Evolutionary conservation across 202 grass and related monocot genomes (phyloP).

Genomic region (Tripidium arundinaceum): DNA sequence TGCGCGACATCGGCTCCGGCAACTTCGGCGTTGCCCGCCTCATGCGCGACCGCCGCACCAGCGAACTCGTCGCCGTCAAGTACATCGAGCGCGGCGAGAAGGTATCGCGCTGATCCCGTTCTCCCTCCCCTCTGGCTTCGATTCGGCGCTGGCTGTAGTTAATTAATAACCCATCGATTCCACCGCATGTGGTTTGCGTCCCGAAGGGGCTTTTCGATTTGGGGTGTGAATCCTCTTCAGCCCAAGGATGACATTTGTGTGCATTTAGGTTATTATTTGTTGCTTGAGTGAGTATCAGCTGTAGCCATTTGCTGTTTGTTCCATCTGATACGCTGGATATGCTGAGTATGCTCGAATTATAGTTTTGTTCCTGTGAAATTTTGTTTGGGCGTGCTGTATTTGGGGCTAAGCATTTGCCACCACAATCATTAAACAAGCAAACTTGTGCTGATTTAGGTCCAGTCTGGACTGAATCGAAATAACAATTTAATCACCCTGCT

Average conservation of each 20-base stretch:
- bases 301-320: no score
- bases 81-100: constrained; percentile 90
- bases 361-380: background rate
- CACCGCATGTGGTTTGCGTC: background rate
- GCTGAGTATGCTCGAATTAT: no score
- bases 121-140: background rate
- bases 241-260: background rate
- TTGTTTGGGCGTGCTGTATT: background rate
- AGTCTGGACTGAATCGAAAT: background rate
- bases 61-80: constrained; percentile 80
- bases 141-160: constrained; percentile 11
- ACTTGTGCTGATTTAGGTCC: background rate
- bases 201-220: constrained; percentile 14
- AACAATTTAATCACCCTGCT: background rate
- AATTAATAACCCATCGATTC: background rate
- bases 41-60: constrained; percentile 76
- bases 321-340: no score
- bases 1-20: constrained; percentile 79
- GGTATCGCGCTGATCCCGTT: constrained; percentile 22
- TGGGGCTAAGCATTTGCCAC: background rate
- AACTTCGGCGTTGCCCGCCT: constrained; percentile 83
- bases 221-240: constrained; percentile 1
- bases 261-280: constrained; percentile 13
- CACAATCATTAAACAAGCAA: background rate
- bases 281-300: background rate